phyloP scores from a whole-genome alignment of 768 basidiomycete genomes.

The Ramaria sp. region DNA sequence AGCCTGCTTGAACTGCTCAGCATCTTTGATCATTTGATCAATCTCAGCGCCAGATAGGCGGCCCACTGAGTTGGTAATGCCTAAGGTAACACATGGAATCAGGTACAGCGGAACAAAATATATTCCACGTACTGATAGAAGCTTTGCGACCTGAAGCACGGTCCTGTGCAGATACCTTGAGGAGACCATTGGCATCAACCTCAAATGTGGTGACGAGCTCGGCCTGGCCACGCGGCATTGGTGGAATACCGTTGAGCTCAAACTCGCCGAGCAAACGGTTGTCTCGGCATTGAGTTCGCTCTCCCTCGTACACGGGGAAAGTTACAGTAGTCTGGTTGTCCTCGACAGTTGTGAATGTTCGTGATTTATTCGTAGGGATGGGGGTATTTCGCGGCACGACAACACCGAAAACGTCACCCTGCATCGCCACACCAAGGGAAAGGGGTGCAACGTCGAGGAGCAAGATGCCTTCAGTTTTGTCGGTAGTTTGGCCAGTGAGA shows the following conservation, averaged over 20 bases:
- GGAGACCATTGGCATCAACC: slow-evolving; percentile 97
- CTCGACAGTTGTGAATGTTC: slow-evolving; percentile 99
- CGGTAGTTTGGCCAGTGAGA: slow-evolving; percentile 96
- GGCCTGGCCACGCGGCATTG: slow-evolving; percentile 98
- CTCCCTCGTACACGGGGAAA: slow-evolving; percentile 99
- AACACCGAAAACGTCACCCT: slow-evolving; percentile 99
- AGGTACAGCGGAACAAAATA: slow-evolving; percentile 7
- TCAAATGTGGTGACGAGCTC: slow-evolving; percentile 99
- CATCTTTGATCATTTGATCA: slow-evolving; percentile 99
- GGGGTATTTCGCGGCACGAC: slow-evolving; percentile 99
- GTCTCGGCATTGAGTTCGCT: slow-evolving; percentile 99
- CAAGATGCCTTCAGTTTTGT: slow-evolving; percentile 97
- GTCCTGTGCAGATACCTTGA: slow-evolving; percentile 98
- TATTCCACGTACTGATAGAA: slow-evolving; percentile 65
- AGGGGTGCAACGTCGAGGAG: slow-evolving; percentile 97
- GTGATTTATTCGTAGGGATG: slow-evolving; percentile 98
- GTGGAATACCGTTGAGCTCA: slow-evolving; percentile 97
- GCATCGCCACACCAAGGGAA: slow-evolving; percentile 99
- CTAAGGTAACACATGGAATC: slow-evolving; percentile 25
- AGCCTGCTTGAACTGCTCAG: slow-evolving; percentile 92
- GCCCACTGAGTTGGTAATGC: slow-evolving; percentile 98
- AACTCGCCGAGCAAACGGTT: slow-evolving; percentile 99
- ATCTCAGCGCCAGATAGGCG: slow-evolving; percentile 97
- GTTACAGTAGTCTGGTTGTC: slow-evolving; percentile 99
- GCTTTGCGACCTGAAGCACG: slow-evolving; percentile 99